Percentiles rank a stretch among this genome's conserved stretches.
Evolutionary conservation across 208 protist species (phyloP).

Genomic region (Trypanosomatidae sp.): DNA sequence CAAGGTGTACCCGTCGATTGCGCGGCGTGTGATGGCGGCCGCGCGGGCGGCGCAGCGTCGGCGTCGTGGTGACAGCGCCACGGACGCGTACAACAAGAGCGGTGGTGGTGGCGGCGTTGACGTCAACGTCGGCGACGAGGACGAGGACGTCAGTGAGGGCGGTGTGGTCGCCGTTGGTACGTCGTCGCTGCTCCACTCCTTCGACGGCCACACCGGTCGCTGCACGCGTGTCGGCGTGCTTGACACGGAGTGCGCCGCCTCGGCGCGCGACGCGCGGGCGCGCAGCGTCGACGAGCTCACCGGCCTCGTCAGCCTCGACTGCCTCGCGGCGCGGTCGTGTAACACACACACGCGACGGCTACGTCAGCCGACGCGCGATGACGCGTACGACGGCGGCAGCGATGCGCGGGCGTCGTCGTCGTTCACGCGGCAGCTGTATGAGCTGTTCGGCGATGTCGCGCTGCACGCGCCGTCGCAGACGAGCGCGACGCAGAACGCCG

Average conservation of each 20-base stretch:
- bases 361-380: constrained; percentile 10
- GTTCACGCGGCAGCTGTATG: constrained; percentile 20
- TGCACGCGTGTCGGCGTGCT: constrained; percentile 42
- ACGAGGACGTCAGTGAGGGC: background rate
- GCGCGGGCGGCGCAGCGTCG: too few relatives aligned
- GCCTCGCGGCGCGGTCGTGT: constrained; percentile 32
- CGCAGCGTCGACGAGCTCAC: constrained; percentile 7
- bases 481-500: constrained; percentile 11
- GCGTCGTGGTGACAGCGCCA: too few relatives aligned
- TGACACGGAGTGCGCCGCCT: constrained; percentile 48
- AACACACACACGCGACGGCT: constrained; percentile 23
- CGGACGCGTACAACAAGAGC: too few relatives aligned
- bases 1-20: constrained; percentile 28
- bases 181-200: constrained; percentile 38
- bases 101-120: too few relatives aligned
- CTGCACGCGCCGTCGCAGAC: constrained; percentile 10
- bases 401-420: constrained; percentile 22
- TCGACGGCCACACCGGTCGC: constrained; percentile 14
- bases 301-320: constrained; percentile 21
- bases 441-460: constrained; percentile 35
- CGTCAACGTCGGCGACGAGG: too few relatives aligned
- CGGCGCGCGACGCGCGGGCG: constrained; percentile 5
- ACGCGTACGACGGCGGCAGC: constrained; percentile 10
- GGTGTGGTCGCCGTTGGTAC: constrained; percentile 31
- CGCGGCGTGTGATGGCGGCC: constrained; percentile 22